phyloP scores from a whole-genome alignment of 2,329 filamentous ascomycete species.

The Ceratocystis albifundus region DNA sequence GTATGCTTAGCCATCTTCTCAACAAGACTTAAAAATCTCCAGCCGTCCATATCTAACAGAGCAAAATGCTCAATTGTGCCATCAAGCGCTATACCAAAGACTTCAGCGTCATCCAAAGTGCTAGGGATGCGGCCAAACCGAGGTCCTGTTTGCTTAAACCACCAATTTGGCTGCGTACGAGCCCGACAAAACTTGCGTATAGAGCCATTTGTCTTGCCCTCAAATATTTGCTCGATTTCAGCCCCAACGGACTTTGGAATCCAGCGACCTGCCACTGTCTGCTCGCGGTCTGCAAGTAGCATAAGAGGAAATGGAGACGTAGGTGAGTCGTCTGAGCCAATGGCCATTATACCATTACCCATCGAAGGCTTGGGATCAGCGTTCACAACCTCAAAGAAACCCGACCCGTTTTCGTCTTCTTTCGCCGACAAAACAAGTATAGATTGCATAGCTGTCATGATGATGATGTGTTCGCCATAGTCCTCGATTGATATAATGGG shows the following conservation, averaged over 20 bases:
- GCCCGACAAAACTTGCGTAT: conserved; percentile 46
- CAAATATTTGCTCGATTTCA: conserved; percentile 41
- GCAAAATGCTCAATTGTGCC: conserved; percentile 60
- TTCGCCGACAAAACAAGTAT: conserved; percentile 34
- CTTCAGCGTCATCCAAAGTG: conserved; percentile 38
- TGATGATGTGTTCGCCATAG: conserved; percentile 39
- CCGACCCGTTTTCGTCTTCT: background rate
- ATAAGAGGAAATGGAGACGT: conserved; percentile 33
- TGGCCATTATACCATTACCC: conserved; percentile 35
- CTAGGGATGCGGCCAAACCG: conserved; percentile 37
- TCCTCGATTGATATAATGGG: conserved; percentile 41
- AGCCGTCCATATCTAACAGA: conserved; percentile 49
- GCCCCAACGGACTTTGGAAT: conserved; percentile 35
- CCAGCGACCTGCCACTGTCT: conserved; percentile 41
- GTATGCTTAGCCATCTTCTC: conserved; percentile 50
- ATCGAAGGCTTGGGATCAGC: conserved; percentile 12
- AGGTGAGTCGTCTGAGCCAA: conserved; percentile 30
- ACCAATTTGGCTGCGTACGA: conserved; percentile 44
- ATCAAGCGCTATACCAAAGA: conserved; percentile 56
- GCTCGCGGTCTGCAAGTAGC: conserved; percentile 39
- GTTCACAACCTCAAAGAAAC: conserved; percentile 7
- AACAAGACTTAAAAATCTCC: conserved; percentile 59
- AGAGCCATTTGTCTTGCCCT: conserved; percentile 44
- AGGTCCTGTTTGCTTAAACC: conserved; percentile 29
- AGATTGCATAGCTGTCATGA: conserved; percentile 44